Conservation (phyloP, 2,329 filamentous ascomycete species). For the Aspergillus spinulosporus region DNA sequence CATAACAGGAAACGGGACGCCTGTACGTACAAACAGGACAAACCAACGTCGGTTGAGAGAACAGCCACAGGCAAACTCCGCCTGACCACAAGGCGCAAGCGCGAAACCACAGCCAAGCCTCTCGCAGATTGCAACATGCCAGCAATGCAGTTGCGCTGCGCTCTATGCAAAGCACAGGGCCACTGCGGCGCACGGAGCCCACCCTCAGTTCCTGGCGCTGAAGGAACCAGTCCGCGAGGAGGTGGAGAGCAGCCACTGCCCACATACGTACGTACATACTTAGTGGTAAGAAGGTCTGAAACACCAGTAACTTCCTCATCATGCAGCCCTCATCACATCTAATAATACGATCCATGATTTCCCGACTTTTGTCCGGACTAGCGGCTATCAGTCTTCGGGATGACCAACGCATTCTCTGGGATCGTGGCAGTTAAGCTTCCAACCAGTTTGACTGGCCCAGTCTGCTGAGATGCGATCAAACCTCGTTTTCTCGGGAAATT, state of each 20-base stretch:
- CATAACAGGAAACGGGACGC: not conserved
- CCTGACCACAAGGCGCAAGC: not conserved
- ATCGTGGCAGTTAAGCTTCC: not conserved
- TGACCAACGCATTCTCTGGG: not conserved
- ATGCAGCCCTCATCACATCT: constrained; percentile 19
- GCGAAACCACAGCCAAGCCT: not conserved
- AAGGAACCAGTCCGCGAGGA: not conserved
- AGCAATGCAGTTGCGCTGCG: not conserved
- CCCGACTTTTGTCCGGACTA: not conserved
- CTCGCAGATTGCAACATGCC: not conserved
- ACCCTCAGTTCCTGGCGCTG: not conserved
- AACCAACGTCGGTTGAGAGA: not conserved
- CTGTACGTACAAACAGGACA: not conserved
- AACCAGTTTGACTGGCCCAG: not conserved
- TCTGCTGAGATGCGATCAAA: not conserved
- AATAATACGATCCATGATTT: constrained; percentile 7
- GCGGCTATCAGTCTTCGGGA: not conserved
- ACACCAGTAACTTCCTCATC: constrained; percentile 10
- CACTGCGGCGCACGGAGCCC: constrained; percentile 1
- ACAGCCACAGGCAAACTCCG: not conserved
- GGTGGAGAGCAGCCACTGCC: not conserved
- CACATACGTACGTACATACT: too few relatives aligned
- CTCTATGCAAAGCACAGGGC: constrained; percentile 3
- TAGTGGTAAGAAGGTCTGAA: constrained; percentile 15
- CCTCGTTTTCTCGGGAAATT: not conserved